Conservation (phyloP, 1,284 basidiomycete species). For the Fomitiporia mediterranea region DNA sequence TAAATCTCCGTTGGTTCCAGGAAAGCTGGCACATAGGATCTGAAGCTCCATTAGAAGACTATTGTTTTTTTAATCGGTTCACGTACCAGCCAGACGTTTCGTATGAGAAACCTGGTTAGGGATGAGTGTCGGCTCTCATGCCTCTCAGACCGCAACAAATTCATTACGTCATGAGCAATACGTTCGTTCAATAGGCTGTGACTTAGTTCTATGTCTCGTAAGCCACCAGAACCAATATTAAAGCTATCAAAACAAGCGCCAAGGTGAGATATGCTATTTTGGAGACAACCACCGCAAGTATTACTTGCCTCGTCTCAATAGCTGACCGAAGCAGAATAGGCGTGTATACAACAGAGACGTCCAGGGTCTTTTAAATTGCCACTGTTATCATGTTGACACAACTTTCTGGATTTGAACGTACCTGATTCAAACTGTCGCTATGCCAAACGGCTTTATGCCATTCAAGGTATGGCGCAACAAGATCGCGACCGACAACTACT, state of each 20-base stretch:
- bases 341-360: background rate
- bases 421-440: background rate
- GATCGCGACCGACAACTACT: background rate
- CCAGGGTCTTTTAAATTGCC: background rate
- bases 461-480: slow-evolving; percentile 9
- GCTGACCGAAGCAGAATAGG: slow-evolving; percentile 2
- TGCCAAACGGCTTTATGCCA: slow-evolving; percentile 14
- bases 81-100: slow-evolving; percentile 8
- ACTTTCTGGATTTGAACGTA: background rate
- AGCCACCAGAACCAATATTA: background rate
- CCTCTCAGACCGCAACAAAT: background rate
- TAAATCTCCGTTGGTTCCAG: background rate
- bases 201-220: background rate
- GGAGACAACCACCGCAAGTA: background rate
- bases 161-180: background rate
- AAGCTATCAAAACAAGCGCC: background rate
- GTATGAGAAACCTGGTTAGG: background rate
- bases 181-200: background rate
- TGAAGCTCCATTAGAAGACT: background rate
- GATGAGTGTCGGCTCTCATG: background rate
- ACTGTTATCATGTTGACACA: background rate
- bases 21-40: slow-evolving; percentile 4
- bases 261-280: background rate
- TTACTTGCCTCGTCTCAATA: background rate
- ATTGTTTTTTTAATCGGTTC: background rate